Evolutionary conservation across 169 alveolate species (phyloP).

Genomic region (Babesia sp.): DNA sequence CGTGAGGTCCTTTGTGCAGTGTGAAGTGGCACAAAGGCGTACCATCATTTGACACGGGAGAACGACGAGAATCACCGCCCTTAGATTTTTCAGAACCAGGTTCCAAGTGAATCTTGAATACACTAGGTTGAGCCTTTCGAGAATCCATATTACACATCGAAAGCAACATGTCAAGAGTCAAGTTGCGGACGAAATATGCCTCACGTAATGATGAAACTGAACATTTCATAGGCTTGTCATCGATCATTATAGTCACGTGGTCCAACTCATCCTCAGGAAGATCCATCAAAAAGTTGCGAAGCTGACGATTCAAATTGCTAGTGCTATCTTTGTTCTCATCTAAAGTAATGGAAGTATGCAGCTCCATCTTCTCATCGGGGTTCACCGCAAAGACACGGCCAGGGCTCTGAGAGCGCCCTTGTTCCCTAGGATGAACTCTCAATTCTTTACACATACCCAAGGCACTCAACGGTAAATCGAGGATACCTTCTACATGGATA

Average conservation of each 20-base stretch:
- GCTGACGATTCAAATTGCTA: slow-evolving; percentile 46
- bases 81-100: slow-evolving; percentile 16
- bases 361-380: slow-evolving; percentile 33
- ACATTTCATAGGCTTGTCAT: slow-evolving; percentile 60
- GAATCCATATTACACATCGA: slow-evolving; percentile 46
- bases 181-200: slow-evolving; percentile 56
- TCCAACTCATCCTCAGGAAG: slow-evolving; percentile 58
- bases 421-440: slow-evolving; percentile 15
- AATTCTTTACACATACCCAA: slow-evolving; percentile 38
- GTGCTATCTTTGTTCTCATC: slow-evolving; percentile 37
- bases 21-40: slow-evolving; percentile 60
- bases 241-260: slow-evolving; percentile 49
- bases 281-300: slow-evolving; percentile 59
- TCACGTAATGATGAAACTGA: slow-evolving; percentile 52
- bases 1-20: slow-evolving; percentile 59
- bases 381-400: slow-evolving; percentile 22
- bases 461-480: slow-evolving; percentile 51
- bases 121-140: slow-evolving; percentile 19
- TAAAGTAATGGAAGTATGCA: slow-evolving; percentile 25
- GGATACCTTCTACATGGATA: slow-evolving; percentile 34
- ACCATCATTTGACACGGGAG: slow-evolving; percentile 7
- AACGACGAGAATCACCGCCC: background rate
- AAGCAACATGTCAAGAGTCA: slow-evolving; percentile 53
- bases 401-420: slow-evolving; percentile 35
- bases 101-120: slow-evolving; percentile 33